phyloP scores from a whole-genome alignment of 352 stramenopile species.

The Phytopythium montanum region DNA sequence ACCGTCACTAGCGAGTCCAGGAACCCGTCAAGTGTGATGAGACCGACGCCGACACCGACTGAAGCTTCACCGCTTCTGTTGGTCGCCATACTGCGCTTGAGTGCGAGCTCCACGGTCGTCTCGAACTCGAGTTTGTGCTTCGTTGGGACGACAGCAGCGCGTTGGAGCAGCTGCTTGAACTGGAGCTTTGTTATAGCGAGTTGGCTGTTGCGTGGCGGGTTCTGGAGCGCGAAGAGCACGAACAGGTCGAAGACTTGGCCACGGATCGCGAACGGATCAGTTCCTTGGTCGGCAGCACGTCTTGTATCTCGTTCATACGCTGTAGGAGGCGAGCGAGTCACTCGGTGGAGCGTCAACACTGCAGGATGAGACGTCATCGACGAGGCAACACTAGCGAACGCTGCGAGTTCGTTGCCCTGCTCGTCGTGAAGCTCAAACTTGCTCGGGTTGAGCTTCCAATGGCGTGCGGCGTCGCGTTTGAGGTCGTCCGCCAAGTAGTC shows the following conservation, averaged over 20 bases:
- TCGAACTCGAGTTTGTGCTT: conserved; percentile 45
- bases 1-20: conserved; percentile 58
- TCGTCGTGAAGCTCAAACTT: conserved; percentile 43
- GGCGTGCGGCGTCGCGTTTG: conserved; percentile 37
- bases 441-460: conserved; percentile 36
- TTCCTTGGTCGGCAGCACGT: background rate
- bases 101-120: conserved; percentile 27
- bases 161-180: conserved; percentile 59
- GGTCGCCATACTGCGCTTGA: conserved; percentile 20
- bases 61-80: conserved; percentile 13
- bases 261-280: conserved; percentile 52
- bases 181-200: conserved; percentile 56
- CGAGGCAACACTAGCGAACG: conserved; percentile 8
- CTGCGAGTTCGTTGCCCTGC: conserved; percentile 15
- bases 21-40: conserved; percentile 47
- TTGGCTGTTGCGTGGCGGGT: conserved; percentile 31
- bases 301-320: too few relatives aligned
- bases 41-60: conserved; percentile 4
- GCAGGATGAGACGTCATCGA: conserved; percentile 5
- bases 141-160: conserved; percentile 20
- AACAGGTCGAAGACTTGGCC: conserved; percentile 69
- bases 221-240: conserved; percentile 51
- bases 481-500: conserved; percentile 45
- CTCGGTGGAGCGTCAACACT: conserved; percentile 19
- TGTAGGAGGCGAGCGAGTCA: background rate